These are phyloP conservation scores for Fraxinus latifolia DNA, from an alignment of 305 asterid genomes.

Conservation along the genomic window DNA sequence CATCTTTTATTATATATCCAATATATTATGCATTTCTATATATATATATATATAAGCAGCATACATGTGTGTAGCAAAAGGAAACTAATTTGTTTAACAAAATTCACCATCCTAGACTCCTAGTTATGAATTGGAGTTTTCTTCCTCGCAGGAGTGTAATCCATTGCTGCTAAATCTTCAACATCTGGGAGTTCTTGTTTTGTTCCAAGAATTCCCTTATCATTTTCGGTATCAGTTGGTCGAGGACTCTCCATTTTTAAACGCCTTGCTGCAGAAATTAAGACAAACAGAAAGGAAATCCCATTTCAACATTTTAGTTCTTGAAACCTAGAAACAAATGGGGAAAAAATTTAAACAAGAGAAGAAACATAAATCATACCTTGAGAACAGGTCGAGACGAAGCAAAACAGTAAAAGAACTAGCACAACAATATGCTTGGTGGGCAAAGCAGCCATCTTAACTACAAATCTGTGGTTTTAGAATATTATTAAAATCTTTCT, in stretches of 20 bases:
- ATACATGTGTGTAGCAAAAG: background rate
- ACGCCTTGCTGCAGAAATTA: slow-evolving; percentile 9
- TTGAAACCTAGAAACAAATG: background rate
- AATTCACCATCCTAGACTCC: slow-evolving; percentile 10
- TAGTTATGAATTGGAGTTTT: slow-evolving; percentile 22
- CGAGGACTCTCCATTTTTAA: slow-evolving; percentile 4
- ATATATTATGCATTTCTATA: background rate
- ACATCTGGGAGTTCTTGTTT: background rate
- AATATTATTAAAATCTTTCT: background rate
- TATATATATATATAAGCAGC: too few species aligned
- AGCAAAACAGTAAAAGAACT: background rate
- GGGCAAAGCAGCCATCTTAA: background rate
- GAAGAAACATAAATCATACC: background rate
- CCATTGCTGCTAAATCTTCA: slow-evolving; percentile 18
- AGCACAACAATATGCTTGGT: background rate
- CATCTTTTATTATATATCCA: background rate
- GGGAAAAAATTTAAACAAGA: background rate
- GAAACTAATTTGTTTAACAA: background rate
- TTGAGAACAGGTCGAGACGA: background rate
- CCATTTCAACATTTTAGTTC: background rate
- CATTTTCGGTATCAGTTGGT: background rate
- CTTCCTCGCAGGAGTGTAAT: slow-evolving; percentile 18
- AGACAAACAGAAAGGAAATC: background rate
- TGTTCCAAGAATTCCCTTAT: background rate
- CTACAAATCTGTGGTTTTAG: background rate